These are phyloP conservation scores for Colletotrichum spaethianum DNA, from an alignment of 2,329 filamentous ascomycete species.

Conservation along the genomic window DNA sequence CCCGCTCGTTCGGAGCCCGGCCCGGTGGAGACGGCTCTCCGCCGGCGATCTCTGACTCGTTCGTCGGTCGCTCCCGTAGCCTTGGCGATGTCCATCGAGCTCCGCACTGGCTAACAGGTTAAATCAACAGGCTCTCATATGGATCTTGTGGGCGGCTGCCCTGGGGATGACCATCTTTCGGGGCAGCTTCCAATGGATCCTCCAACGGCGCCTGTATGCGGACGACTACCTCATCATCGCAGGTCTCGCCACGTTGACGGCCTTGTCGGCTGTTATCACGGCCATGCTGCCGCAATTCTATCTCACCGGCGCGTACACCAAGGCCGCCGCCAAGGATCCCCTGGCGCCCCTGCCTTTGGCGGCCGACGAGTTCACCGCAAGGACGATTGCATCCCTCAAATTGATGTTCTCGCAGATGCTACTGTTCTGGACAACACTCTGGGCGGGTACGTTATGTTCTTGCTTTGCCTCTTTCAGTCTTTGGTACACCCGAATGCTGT, in stretches of 20 bases:
- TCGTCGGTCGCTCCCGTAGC: neutral
- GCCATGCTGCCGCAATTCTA: constrained; percentile 29
- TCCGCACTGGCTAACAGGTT: neutral
- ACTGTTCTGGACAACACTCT: constrained; percentile 31
- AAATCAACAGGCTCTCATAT: constrained; percentile 18
- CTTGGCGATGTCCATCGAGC: neutral
- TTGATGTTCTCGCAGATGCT: constrained; percentile 35
- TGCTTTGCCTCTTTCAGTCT: no score
- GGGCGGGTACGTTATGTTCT: constrained; percentile 22
- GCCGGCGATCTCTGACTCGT: constrained; percentile 5
- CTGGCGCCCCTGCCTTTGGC: constrained; percentile 9
- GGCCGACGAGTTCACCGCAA: constrained; percentile 14
- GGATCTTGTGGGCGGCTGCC: constrained; percentile 23
- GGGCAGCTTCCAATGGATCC: constrained; percentile 31
- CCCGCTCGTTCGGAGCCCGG: constrained; percentile 4
- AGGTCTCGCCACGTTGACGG: constrained; percentile 25
- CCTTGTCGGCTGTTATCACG: constrained; percentile 15
- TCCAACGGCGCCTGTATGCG: constrained; percentile 22
- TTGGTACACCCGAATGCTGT: no score
- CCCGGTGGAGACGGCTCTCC: neutral
- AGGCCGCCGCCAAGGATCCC: constrained; percentile 18
- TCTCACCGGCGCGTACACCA: constrained; percentile 31
- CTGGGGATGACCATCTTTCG: constrained; percentile 24
- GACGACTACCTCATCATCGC: constrained; percentile 31
- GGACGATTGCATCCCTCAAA: constrained; percentile 19